Evolutionary conservation across 352 stramenopile species (phyloP), one percentile per base, ranked within the genome.

Genomic region (Globisporangium lucens): DNA sequence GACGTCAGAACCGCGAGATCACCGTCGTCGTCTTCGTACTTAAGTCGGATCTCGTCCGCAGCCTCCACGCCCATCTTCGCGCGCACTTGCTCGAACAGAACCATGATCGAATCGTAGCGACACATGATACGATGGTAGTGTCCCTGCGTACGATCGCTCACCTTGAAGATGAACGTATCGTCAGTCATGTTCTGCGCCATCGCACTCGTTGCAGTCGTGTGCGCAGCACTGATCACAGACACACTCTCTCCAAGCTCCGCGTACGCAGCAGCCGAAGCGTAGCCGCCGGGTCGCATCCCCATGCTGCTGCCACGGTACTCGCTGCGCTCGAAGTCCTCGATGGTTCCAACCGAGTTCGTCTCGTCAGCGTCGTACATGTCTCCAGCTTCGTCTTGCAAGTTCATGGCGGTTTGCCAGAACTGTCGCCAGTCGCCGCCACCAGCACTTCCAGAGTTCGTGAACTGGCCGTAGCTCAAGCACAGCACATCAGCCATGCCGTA

Each of bases 1-100:
- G 86, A 90, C 47, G 85, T 94, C 51, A 97, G 75, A 56, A 97
- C 76, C 13, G 86, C 87, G 41, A 94, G 62, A 68, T 97, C 89
- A 15, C 89, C 89, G 66, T 97, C 89, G 56, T 97, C 89, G 65
- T 97, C 89, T 67, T 95, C 85, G 66, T 95, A 97, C 75, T 93
- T 95, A 17, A 96, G 71, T 0, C 83, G 82, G 15, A 96, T 55
- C 2, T 91, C 80, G 46, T 93, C 87, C 3, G 77, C 74, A 0
- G 75, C 56, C 3, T 75, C 69, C 0, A 91, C 71, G 1, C 83
- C 78, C 83, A 96, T 91, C 73, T 96, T 95, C 63, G 83, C 75
- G 7, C 87, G 87, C 52, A 95, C 87, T 65, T 94, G 86, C 22
- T 93, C 86, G 4, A 93, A 71, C n/a, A 97, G 66, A 33, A 81